These are phyloP conservation scores for Aphanomyces euteiches DNA, from an alignment of 352 stramenopile genomes.

Conservation along the genomic window DNA sequence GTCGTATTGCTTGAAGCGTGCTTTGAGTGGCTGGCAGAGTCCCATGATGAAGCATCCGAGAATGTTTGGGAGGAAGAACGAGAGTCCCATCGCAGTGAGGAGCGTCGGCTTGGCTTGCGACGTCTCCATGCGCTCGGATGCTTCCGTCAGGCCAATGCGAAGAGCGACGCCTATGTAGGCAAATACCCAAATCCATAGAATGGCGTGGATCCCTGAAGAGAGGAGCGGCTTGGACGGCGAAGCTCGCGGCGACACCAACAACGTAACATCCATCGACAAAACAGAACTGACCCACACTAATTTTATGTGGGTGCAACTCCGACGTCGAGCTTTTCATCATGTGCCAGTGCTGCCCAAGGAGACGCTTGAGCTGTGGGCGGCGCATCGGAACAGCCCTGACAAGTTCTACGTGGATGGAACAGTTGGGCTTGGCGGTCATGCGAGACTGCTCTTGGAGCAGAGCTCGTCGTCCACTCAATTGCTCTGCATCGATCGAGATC, in stretches of 20 bases:
- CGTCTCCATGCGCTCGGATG: background rate
- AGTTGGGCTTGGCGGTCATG: constrained; percentile 64
- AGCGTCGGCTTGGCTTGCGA: background rate
- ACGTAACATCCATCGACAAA: background rate
- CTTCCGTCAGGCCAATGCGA: background rate
- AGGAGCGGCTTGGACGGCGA: background rate
- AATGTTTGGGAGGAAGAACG: constrained; percentile 55
- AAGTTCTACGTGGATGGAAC: constrained; percentile 56
- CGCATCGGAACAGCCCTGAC: background rate
- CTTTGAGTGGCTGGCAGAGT: constrained; percentile 41
- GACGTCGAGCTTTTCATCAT: constrained; percentile 14
- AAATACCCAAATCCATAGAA: constrained; percentile 13
- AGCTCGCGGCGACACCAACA: too few species aligned
- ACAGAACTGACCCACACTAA: background rate
- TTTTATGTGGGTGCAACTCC: background rate
- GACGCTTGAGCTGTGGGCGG: constrained; percentile 16
- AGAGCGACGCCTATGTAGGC: constrained; percentile 16
- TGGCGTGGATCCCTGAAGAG: background rate
- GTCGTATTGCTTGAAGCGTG: constrained; percentile 28
- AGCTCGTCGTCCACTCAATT: constrained; percentile 42
- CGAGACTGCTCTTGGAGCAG: constrained; percentile 50
- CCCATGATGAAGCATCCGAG: constrained; percentile 68
- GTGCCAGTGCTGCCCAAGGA: constrained; percentile 16
- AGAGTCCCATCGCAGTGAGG: constrained; percentile 39
- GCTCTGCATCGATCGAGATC: constrained; percentile 79